Evolutionary conservation across 1,284 basidiomycete genomes (phyloP), one percentile per base, ranked within the genome.

Genomic region (Somion occarium): DNA sequence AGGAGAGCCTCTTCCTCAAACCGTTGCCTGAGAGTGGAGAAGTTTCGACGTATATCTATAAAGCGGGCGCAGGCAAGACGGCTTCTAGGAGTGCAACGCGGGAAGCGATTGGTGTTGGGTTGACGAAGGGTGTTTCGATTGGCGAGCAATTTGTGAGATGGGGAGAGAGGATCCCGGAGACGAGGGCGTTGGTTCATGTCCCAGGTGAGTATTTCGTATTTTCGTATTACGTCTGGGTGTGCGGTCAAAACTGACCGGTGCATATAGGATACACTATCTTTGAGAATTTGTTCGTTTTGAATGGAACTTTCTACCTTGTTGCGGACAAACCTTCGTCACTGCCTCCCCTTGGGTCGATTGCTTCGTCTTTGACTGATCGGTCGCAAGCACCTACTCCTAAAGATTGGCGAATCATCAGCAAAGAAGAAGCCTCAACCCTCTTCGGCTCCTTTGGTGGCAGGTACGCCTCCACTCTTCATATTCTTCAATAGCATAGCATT

Each of bases 251-350:
- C 39, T 18, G 15, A 51, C 30, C 15, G 11, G 38, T 26, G 23
- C 53, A 44, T 24, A 45, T 24, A 91, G 91, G 91, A 1, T 91
- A 85, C 71, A 91, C 88, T 1, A 79, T 92, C 39, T 72, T 93
- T 49, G 88, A 93, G 58, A 85, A 88, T 53, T 73, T 91, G 22
- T 80, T 87, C 55, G 65, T 88, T 23, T 75, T 75, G 56, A 82
- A 86, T 58, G 83, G 85, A 11, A 79, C 78, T 4, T 72, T 91
- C 49, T 90, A 83, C 64, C 66, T 93, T 52, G 80, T 89, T 22
- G 75, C 79, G 3, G 79, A 88, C 58, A 69, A 79, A 49, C 70
- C 70, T 5, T 61, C 70, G 4, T 66, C 67, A 22, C 73, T 85
- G 46, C 86, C 83, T 1, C 56, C 72, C 2, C 64, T 81, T 23